Percentiles rank a stretch among this genome's conserved stretches.
phyloP scores from a whole-genome alignment of 2,329 filamentous ascomycete genomes.

The Aspergillus nomiae region DNA sequence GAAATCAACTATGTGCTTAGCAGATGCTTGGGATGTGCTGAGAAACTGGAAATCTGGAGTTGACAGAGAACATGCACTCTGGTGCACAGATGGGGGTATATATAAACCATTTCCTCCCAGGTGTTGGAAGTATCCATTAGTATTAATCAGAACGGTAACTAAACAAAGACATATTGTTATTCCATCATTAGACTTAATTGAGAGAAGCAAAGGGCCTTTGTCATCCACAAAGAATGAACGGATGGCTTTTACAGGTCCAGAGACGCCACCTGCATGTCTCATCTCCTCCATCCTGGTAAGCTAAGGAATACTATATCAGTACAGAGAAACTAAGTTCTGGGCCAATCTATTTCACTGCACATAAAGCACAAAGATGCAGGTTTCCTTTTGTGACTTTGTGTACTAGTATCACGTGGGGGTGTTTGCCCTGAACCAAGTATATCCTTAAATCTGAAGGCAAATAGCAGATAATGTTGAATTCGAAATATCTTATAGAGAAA shows the following conservation, averaged over 20 bases:
- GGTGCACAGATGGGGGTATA: slow-evolving; percentile 17
- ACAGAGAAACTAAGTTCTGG: background rate
- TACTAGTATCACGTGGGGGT: background rate
- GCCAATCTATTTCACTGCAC: background rate
- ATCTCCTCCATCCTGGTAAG: background rate
- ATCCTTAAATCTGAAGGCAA: background rate
- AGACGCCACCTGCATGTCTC: background rate
- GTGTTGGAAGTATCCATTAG: background rate
- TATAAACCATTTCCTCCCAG: slow-evolving; percentile 5
- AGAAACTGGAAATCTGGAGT: slow-evolving; percentile 4
- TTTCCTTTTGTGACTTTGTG: background rate
- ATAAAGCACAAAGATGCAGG: background rate
- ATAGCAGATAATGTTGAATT: background rate
- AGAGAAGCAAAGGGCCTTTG: background rate
- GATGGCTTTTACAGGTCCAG: background rate
- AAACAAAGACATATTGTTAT: background rate
- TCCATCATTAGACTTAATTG: background rate
- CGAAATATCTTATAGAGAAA: background rate
- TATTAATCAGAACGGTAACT: background rate
- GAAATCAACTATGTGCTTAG: background rate
- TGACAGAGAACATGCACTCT: slow-evolving; percentile 16
- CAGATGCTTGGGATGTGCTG: background rate
- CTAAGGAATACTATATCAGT: background rate
- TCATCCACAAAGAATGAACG: background rate
- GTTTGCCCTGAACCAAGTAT: background rate